Evolutionary conservation across 2,329 filamentous ascomycete species (phyloP), one percentile per base, ranked within the genome.

Genomic region (Fusarium robinianum): DNA sequence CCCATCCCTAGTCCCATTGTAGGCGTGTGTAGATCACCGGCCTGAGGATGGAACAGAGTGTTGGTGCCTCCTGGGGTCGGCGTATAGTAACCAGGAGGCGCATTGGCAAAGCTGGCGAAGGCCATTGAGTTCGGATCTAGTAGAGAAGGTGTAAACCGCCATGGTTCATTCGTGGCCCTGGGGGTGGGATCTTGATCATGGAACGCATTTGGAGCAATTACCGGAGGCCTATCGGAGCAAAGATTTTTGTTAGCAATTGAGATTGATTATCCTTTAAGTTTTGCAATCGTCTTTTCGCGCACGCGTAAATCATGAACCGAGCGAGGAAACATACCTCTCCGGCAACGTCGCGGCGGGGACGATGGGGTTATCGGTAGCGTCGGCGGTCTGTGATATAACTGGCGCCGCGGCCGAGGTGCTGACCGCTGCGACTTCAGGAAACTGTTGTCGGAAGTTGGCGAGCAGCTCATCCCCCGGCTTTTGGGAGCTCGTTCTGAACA

Each of bases 401-500:
- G 57, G 72, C 61, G 60, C 59, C 22, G 77, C 68, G 40, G 76
- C 62, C 45, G 72, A 65, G 38, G 77, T 66, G 57, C 73, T 73
- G 46, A 77, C 74, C 39, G 79, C 72, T 43, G 78, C 73, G 50
- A 95, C 75, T 60, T 91, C 83, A 32, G 89, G 87, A 63, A 95
- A 96, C 57, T 82, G 84, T 62, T 88, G 82, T 67, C 88, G 88
- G 72, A 96, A 96, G 67, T 83, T 84, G 70, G 84, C 84, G 67
- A 94, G 84, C 64, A 96, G 79, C 62, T 91, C 88, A 65, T 91
- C 87, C 67, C 83, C 84, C 42, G 90, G 90, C 74, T 95, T 95
- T 69, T 90, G 88, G 42, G 87, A 84, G 68, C 81, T 90, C 63
- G 81, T 88, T 72, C 85, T 88, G 57, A 7, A 33, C 15, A 30